Conservation (phyloP, 176 grass and related monocot genomes). For the Hordeum marinum region DNA sequence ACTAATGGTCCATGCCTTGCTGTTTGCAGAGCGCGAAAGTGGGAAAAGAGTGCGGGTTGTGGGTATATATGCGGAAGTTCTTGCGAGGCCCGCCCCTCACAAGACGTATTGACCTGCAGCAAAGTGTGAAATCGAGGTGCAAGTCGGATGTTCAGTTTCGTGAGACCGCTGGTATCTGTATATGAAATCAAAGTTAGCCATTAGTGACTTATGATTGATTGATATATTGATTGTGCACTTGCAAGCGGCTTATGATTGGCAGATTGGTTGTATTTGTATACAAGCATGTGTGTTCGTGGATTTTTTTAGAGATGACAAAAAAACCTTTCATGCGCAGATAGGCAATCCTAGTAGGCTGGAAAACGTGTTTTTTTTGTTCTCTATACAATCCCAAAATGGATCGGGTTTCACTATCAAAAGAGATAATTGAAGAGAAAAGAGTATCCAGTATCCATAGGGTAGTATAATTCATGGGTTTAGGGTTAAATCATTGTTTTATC, state of each 20-base stretch:
- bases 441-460: no score
- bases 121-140: background rate
- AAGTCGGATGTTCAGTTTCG: constrained; percentile 14
- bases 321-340: no score
- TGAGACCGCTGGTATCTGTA: constrained; percentile 5
- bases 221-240: constrained; percentile 7
- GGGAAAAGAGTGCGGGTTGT: constrained; percentile 47
- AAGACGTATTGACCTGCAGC: background rate
- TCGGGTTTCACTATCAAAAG: no score
- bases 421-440: no score
- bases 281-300: background rate
- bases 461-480: no score
- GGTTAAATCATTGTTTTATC: no score
- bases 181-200: constrained; percentile 4
- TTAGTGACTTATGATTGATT: background rate
- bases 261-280: background rate
- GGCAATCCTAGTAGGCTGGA: no score
- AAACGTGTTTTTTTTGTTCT: no score
- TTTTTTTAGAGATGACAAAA: background rate
- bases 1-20: background rate
- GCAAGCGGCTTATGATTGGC: background rate
- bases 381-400: no score
- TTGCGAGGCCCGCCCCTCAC: constrained; percentile 68
- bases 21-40: constrained; percentile 34
- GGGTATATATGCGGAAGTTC: constrained; percentile 65